Conservation (phyloP, 345 rosid species). For the Gossypium sturtianum region DNA sequence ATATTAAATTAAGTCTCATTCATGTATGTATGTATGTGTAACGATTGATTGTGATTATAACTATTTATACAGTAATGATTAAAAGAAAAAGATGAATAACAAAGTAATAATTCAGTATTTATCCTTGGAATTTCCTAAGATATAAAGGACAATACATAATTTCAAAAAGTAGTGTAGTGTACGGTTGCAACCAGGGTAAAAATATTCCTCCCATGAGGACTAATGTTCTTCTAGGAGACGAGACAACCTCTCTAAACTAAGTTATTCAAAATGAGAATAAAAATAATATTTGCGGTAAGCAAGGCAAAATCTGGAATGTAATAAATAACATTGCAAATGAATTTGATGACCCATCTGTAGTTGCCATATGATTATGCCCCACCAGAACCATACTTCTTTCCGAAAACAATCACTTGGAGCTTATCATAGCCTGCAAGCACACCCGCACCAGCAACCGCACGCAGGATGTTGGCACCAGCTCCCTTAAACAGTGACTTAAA, state of each 20-base stretch:
- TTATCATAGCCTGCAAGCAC: conserved; percentile 49
- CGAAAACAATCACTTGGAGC: conserved; percentile 35
- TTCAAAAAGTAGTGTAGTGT: neutral
- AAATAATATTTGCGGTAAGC: neutral
- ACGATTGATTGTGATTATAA: no score
- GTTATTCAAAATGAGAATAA: neutral
- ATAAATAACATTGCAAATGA: neutral
- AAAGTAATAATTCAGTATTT: no score
- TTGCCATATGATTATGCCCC: conserved; percentile 22
- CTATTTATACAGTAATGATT: no score
- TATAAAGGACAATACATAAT: no score
- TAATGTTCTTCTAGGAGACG: neutral
- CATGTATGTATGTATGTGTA: no score
- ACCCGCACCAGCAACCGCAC: conserved; percentile 47
- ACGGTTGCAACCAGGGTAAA: neutral
- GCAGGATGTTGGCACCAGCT: conserved; percentile 48
- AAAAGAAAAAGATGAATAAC: no score
- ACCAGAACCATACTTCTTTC: conserved; percentile 47
- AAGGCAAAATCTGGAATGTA: neutral
- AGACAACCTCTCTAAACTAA: conserved; percentile 7
- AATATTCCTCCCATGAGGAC: neutral
- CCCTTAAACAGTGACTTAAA: conserved; percentile 42
- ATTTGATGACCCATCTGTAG: conserved; percentile 11
- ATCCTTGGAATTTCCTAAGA: no score
- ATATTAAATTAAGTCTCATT: no score